Evolutionary conservation across 139 green algal species (phyloP), one percentile per base, ranked within the genome.

Genomic region (Tetratostichococcus sp.): DNA sequence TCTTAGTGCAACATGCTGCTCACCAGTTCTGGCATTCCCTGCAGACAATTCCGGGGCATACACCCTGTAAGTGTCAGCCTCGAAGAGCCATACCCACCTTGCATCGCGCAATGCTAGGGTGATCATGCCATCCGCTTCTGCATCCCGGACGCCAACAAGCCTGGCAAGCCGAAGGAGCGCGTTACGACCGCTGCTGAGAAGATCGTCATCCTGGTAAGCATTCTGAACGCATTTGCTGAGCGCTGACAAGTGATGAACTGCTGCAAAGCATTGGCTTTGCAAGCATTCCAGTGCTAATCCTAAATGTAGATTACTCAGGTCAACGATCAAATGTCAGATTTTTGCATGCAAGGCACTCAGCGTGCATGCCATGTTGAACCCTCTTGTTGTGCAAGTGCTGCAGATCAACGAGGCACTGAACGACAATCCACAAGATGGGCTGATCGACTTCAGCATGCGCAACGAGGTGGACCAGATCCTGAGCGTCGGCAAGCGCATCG

Each of bases 361-460:
- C 6, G 8, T n/a, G 50, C 50, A 2, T 62, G 14, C 22, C 50
- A 23, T 8, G 11, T n/a, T 2, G 19, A 26, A 28, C 19, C 39
- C 39, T 50, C 11, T 11, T 50, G 39, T 50, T 62, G 50, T n/a
- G 11, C 4, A 5, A 2, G 26, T 26, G 3, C 2, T 76, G 58
- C 77, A 95, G 90, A 43, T 96, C 3, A 94, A 93, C 72, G 85
- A 93, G 57, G 88, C 78, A 0, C 80, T 97, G 42, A 81, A 72
- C 35, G 89, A 94, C 66, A 25, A 50, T 0, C 74, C 87, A 0
- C 30, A 31, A 6, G 84, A 91, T 0, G 73, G 59, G 14, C 50
- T 62, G n/a, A 67, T 96, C n/a, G 91, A 96, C 69, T 93, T 86
- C 74, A 80, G 67, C 62, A 76, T 95, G 65, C 80, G 82, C 65